Evolutionary conservation across 2,329 filamentous ascomycete species (phyloP), one percentile per base, ranked within the genome.

Genomic region (Teratosphaeria destructans): DNA sequence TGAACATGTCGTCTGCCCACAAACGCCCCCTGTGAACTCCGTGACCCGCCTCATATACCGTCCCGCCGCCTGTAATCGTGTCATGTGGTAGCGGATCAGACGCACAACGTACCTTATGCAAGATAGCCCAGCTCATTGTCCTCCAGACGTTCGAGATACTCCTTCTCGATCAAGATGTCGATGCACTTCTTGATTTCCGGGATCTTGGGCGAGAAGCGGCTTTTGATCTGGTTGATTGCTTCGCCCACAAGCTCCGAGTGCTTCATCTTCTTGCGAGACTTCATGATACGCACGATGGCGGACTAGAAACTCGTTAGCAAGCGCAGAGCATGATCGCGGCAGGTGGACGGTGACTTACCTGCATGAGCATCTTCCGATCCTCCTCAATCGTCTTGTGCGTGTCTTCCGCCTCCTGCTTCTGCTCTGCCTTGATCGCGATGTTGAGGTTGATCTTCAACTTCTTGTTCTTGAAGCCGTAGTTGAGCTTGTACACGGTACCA

Each of bases 381-480:
- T 99, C 94, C 78, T 99, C 94, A 67, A 99, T 96, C 3, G 91
- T 97, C 84, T 99, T 99, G 80, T 97, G 95, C 6, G 94, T 99
- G 72, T 99, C 94, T 63, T 90, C 92, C 65, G 91, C 88, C 75
- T 99, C 94, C 64, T 94, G 89, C 81, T 96, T 97, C 71, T 93
- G 87, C 77, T 99, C 95, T 37, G 91, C 89, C 78, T 96, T 93
- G 77, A 96, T 92, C 60, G 86, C 88, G 58, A 97, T 87, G 75
- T 99, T 99, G 58, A 99, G 80, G 71, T 99, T 99, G 68, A 97
- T 87, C 71, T 95, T 91, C 67, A 96, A 86, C 81, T 97, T 99
- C 82, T 99, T 99, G 79, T 86, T 91, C 82, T 95, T 96, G 81
- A 97, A 97, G 71, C 92, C 89, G 66, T 91, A 88, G 77, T 99